Base-by-base conservation (phyloP, 441 rosid genomes). In the Jatropha podagrica region DNA sequence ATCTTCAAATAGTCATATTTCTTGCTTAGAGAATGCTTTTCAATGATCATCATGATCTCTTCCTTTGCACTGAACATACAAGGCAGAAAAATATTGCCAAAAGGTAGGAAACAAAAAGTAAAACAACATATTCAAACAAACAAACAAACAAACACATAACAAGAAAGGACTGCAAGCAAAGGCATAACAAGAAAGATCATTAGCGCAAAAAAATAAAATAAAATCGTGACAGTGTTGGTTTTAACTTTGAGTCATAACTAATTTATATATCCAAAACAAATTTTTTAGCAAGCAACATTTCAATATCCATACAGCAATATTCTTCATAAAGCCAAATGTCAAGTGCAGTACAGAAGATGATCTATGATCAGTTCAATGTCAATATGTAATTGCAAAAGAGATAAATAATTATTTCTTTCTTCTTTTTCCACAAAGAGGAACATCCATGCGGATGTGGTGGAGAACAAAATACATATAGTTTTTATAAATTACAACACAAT, bases 41-140 rank as follows among this genome's bases (percentile, higher is more conserved):
- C 81, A 42, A 95, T 91, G 68, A 88, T 89, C 10, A 80, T 80
- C 71, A 86, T 75, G 0, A 96, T 91, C 77, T 84, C 95, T 80
- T 85, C 86, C 89, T 75, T 77, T 0, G 96, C 97, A 26, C 98
- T 90, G 87, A 14, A 86, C 83, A 56, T 66, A 78, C 27, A 70
- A 69, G 14, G 61, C 70, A 65, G 75, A 73, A 41, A 15, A 52
- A 63, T 1, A 44, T 44, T 4, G 48, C 48, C 48, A 54, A 54
- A 54, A 54, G 7, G 20, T 15, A 62, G 12, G 38, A 40, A 55
- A 56, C n/a, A 5, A 5, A 46, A 12, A 7, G 14, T 46, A 23
- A 44, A 72, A 42, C 26, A 59, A 32, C 58, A 54, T 54, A 54
- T 42, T 42, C 32, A 32, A 44, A 4, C 58, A 17, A 18, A 54